These are phyloP conservation scores for Papiliotrema fonsecae DNA, from an alignment of 1,284 basidiomycete species.

Conservation along the genomic window DNA sequence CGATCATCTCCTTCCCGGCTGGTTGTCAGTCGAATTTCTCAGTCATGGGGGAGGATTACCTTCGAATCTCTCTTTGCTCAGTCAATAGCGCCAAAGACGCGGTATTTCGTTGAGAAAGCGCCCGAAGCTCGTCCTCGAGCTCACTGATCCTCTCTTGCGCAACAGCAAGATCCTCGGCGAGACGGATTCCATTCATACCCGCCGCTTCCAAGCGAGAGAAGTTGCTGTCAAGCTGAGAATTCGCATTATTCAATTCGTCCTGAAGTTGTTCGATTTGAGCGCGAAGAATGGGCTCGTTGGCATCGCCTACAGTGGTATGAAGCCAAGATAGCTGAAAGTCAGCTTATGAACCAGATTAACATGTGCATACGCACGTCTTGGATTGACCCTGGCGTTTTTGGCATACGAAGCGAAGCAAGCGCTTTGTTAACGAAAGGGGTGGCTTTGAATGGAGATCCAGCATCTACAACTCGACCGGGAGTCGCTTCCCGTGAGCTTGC, in stretches of 20 bases:
- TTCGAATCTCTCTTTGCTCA: slow-evolving; percentile 18
- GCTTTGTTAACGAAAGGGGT: slow-evolving; percentile 37
- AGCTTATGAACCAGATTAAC: background rate
- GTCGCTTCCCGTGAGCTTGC: slow-evolving; percentile 3
- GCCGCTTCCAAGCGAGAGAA: slow-evolving; percentile 48
- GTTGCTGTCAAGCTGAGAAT: slow-evolving; percentile 50
- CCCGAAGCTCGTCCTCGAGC: slow-evolving; percentile 44
- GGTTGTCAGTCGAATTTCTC: background rate
- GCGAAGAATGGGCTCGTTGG: slow-evolving; percentile 42
- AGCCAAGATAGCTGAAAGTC: slow-evolving; percentile 41
- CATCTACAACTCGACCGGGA: slow-evolving; percentile 9
- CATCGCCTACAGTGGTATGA: slow-evolving; percentile 37
- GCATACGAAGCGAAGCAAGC: slow-evolving; percentile 34
- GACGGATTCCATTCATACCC: slow-evolving; percentile 41
- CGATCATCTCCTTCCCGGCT: slow-evolving; percentile 22
- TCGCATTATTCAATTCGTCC: slow-evolving; percentile 44
- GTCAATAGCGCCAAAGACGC: slow-evolving; percentile 22
- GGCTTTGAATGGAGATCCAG: slow-evolving; percentile 26
- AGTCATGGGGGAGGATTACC: slow-evolving; percentile 14
- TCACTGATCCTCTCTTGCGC: slow-evolving; percentile 40
- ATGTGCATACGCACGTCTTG: slow-evolving; percentile 32
- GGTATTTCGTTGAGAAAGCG: slow-evolving; percentile 23
- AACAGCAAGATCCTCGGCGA: slow-evolving; percentile 47
- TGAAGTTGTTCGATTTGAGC: slow-evolving; percentile 49
- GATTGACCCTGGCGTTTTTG: slow-evolving; percentile 42